Conservation (phyloP, 768 basidiomycete species). For the Lactarius psammicola region DNA sequence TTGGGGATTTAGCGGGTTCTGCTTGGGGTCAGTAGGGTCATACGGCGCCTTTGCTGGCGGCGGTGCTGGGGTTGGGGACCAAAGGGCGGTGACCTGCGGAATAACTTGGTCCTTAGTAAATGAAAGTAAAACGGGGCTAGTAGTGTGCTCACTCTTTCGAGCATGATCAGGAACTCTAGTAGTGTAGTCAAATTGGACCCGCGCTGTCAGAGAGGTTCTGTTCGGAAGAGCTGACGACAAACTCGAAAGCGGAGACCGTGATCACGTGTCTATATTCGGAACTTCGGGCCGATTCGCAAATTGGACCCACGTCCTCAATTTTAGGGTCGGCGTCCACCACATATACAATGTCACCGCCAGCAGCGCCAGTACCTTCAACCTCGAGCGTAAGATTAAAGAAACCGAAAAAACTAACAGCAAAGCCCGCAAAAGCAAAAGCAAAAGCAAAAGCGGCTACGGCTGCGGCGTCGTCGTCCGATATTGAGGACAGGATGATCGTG, state of each 20-base stretch:
- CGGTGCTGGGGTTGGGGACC: constrained; percentile 45
- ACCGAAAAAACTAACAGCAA: not conserved
- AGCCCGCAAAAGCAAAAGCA: not conserved
- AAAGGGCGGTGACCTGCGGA: constrained; percentile 34
- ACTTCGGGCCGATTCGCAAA: not conserved
- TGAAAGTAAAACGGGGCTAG: not conserved
- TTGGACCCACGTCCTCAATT: no score
- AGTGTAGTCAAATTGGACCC: no score
- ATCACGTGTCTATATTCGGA: not conserved
- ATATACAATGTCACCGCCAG: not conserved
- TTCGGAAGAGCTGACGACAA: no score
- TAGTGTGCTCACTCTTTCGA: constrained; percentile 17
- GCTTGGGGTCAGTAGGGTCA: constrained; percentile 71
- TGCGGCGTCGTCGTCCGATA: not conserved
- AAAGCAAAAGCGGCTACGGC: not conserved
- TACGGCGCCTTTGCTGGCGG: constrained; percentile 39
- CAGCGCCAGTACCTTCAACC: not conserved
- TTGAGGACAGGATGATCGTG: not conserved
- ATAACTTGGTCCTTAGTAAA: not conserved
- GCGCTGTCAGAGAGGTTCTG: no score
- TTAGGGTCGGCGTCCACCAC: no score
- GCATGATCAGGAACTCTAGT: constrained; percentile 3
- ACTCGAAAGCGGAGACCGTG: not conserved
- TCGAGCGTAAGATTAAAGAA: constrained; percentile 1
- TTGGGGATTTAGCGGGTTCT: constrained; percentile 89